Conservation (phyloP, 306 rosid genomes). For the Macrotyloma uniflorum region DNA sequence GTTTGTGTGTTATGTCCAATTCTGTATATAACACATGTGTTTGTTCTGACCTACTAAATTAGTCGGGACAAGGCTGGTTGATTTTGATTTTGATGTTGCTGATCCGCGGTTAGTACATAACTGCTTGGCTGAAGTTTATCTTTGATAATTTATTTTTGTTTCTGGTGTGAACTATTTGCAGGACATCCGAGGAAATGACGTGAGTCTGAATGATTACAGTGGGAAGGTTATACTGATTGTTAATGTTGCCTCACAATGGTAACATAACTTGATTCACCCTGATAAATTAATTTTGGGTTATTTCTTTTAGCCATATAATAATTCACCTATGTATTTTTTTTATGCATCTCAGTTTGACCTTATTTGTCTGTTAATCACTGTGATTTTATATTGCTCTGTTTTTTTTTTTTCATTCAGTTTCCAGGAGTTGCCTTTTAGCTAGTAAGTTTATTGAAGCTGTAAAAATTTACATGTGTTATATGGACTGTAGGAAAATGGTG, state of each 20-base stretch:
- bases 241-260: constrained; percentile 94
- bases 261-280: constrained; percentile 30
- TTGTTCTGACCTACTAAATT: neutral
- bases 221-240: constrained; percentile 85
- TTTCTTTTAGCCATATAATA: neutral
- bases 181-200: constrained; percentile 84
- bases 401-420: neutral
- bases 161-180: constrained; percentile 49
- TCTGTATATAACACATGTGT: neutral
- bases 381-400: constrained; percentile 10
- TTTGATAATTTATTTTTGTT: constrained; percentile 15
- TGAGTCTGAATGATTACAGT: constrained; percentile 59
- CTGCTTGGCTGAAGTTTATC: neutral
- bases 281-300: neutral
- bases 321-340: constrained; percentile 20
- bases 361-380: neutral
- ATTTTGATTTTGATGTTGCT: neutral
- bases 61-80: constrained; percentile 1
- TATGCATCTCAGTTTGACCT: neutral
- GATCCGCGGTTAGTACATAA: neutral
- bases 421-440: neutral
- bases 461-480: neutral
- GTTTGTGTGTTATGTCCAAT: neutral
- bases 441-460: neutral
- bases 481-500: neutral